A percentile compares a stretch with the other conserved stretches of the same genome.
These are phyloP conservation scores for Bjerkandera adusta DNA, from an alignment of 1,284 basidiomycete species.

Conservation along the genomic window DNA sequence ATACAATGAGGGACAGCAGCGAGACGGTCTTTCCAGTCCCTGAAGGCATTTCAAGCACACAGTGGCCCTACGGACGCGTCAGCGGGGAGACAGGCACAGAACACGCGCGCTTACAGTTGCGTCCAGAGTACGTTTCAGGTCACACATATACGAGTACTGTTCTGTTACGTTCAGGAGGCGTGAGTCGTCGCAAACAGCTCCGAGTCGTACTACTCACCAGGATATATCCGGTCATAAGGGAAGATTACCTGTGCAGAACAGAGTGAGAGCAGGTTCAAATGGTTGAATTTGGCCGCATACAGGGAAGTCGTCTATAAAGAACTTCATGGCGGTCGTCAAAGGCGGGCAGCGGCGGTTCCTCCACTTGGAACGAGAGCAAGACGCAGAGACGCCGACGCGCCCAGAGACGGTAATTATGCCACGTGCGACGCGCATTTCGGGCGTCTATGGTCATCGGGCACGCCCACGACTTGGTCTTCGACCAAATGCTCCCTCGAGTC, in stretches of 20 bases:
- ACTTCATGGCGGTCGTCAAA: too few species aligned
- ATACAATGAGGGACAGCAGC: constrained; percentile 92
- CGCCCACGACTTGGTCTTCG: background rate
- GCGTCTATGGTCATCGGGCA: background rate
- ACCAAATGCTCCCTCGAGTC: constrained; percentile 13
- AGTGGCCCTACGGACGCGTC: constrained; percentile 79
- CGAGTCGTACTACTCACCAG: constrained; percentile 45
- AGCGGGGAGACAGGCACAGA: background rate
- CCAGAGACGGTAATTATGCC: constrained; percentile 3
- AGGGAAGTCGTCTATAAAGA: constrained; percentile 92
- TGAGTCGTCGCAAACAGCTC: background rate
- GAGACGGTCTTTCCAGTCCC: constrained; percentile 99
- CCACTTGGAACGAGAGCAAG: too few species aligned
- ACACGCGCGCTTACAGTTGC: constrained; percentile 55
- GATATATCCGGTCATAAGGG: constrained; percentile 90
- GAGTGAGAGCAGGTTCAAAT: constrained; percentile 9
- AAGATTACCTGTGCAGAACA: constrained; percentile 68
- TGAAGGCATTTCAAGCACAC: constrained; percentile 99
- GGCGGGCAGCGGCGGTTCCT: too few species aligned
- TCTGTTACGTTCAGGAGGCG: constrained; percentile 45
- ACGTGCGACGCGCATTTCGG: background rate
- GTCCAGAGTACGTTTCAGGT: constrained; percentile 95
- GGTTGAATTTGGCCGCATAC: constrained; percentile 38
- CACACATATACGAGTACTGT: constrained; percentile 99
- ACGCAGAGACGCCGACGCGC: too few species aligned